These are phyloP conservation scores for Microdochium bolleyi DNA, from an alignment of 2,329 filamentous ascomycete species.

Conservation along the genomic window DNA sequence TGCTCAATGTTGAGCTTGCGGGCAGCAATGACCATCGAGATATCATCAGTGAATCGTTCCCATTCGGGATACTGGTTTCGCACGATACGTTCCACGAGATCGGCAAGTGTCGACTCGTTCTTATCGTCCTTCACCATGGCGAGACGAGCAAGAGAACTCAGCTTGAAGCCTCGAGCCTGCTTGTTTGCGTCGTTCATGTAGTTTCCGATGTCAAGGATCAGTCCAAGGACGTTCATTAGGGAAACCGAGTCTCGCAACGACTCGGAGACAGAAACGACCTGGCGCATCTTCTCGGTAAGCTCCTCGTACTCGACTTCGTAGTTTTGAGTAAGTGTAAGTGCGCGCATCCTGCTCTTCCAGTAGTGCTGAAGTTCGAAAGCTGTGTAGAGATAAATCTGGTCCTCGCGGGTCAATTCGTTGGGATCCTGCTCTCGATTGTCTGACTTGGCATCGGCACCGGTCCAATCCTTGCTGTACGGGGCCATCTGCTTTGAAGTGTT, in stretches of 20 bases:
- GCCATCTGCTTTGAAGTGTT: conserved; percentile 87
- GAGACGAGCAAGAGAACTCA: conserved; percentile 83
- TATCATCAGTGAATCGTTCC: conserved; percentile 83
- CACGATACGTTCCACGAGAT: conserved; percentile 93
- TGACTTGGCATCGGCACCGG: conserved; percentile 71
- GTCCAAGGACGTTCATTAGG: conserved; percentile 89
- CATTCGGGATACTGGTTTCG: conserved; percentile 94
- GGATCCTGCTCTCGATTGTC: conserved; percentile 81
- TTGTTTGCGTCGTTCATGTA: conserved; percentile 99
- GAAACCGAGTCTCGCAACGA: conserved; percentile 84
- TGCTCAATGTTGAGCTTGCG: conserved; percentile 96
- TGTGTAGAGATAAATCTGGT: conserved; percentile 91
- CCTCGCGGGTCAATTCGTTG: conserved; percentile 79
- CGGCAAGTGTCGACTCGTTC: conserved; percentile 92
- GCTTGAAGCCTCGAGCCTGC: conserved; percentile 95
- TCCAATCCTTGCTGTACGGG: conserved; percentile 95
- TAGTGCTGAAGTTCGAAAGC: conserved; percentile 94
- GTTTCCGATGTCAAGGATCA: conserved; percentile 97
- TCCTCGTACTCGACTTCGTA: conserved; percentile 90
- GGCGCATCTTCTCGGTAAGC: conserved; percentile 73
- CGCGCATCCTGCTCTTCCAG: conserved; percentile 96
- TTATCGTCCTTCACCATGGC: conserved; percentile 99
- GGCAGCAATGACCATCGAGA: conserved; percentile 64
- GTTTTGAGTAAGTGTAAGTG: conserved; percentile 73
- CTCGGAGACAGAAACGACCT: conserved; percentile 83